Evolutionary conservation across 148 eudicot species (phyloP), one percentile per base, ranked within the genome.

Genomic region (Cornus kousa): DNA sequence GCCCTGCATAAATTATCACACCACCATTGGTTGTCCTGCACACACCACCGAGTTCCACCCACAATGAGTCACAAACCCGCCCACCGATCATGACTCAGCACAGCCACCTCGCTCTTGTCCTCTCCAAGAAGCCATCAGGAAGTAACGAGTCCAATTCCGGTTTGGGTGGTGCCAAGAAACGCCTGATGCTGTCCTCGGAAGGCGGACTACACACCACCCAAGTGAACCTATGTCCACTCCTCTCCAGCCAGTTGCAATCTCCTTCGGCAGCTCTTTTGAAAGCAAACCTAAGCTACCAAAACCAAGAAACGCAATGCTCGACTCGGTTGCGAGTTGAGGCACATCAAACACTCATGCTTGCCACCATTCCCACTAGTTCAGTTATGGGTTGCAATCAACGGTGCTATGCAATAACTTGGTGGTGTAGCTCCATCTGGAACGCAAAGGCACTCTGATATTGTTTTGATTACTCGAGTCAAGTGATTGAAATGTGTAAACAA

Each of bases 401-500:
- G 28, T 28, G 28, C 28, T 28, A 28, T 28, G 28, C 28, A 28
- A 28, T 28, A 28, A 28, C 28, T 28, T 1, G 28, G 28, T 28
- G 28, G 28, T 28, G 28, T 28, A 28, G 28, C 28, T 28, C 28
- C 28, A 28, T 28, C 28, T 0, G 28, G 28, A 28, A 28, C 28
- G 1, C 28, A 28, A 28, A 28, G 28, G 28, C 28, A 28, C 28
- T 28, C 78, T 0, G 53, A 32, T 31, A 87, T 83, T 37, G 74
- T 77, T 73, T 79, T 55, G 7, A 91, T 33, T 19, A 86, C 59
- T 62, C 35, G 82, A 72, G 46, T 89, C 92, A 0, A 90, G 80
- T 0, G 74, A 31, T 14, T 85, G 83, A 35, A 88, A 87, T 2
- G 91, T 80, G 75, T 90, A 88, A 3, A 82, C 46, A 0, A 88